Percentiles rank a stretch among this genome's conserved stretches.
These are phyloP conservation scores for Talaromyces sp. DNA, from an alignment of 2,329 filamentous ascomycete species.

Conservation along the genomic window DNA sequence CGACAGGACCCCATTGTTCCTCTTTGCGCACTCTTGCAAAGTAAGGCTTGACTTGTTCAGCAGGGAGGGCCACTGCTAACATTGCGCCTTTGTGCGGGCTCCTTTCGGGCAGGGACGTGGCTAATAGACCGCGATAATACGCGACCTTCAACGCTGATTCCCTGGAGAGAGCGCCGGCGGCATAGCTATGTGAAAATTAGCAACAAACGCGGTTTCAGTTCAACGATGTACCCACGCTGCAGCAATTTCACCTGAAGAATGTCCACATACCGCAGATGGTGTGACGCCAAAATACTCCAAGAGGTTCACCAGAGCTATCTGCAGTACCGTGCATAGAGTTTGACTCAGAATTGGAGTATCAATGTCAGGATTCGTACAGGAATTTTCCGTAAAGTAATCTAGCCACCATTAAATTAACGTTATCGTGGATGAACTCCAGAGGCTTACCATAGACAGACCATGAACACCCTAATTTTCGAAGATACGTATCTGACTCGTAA, in stretches of 20 bases:
- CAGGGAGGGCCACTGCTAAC: not conserved
- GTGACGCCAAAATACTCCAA: slow-evolving; percentile 4
- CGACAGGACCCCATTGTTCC: not conserved
- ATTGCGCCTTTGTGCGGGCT: not conserved
- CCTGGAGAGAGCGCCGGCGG: not conserved
- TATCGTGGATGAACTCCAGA: not conserved
- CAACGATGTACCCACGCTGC: not conserved
- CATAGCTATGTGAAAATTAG: not conserved
- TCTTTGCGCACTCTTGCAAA: not conserved
- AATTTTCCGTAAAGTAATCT: not conserved
- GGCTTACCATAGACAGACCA: not conserved
- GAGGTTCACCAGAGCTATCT: slow-evolving; percentile 22
- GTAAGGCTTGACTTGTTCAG: not conserved
- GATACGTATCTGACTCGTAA: not conserved
- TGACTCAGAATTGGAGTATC: not conserved
- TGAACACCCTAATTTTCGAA: not conserved
- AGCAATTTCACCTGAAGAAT: not conserved
- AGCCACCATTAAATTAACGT: not conserved
- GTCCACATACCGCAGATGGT: not conserved
- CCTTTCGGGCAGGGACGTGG: not conserved
- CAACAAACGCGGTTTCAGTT: not conserved
- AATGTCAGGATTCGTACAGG: not conserved
- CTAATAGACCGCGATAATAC: not conserved
- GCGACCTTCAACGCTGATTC: not conserved
- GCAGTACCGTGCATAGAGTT: slow-evolving; percentile 21